Conservation (phyloP, 75 land plant species). For the Cupressus sempervirens region DNA sequence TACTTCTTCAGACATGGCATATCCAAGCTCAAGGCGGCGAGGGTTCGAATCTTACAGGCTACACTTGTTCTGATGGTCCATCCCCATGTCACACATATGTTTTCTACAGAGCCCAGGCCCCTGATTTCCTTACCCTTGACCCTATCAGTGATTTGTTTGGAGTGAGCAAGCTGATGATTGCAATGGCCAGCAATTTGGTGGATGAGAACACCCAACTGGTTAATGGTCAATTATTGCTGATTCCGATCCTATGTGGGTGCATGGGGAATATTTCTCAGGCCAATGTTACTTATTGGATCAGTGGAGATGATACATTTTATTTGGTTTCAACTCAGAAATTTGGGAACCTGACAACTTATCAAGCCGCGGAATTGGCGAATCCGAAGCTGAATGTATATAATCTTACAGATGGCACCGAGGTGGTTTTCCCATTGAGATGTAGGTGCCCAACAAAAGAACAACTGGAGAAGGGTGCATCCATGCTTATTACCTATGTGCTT, state of each 20-base stretch:
- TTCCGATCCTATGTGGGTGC: conserved; percentile 65
- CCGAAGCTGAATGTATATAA: conserved; percentile 25
- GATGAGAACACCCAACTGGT: conserved; percentile 19
- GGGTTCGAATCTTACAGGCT: background rate
- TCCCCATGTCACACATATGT: conserved; percentile 30
- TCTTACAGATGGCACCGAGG: conserved; percentile 26
- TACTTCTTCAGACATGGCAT: conserved; percentile 1
- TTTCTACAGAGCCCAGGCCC: conserved; percentile 23
- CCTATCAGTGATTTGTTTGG: conserved; percentile 46
- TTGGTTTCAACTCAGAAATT: conserved; percentile 31
- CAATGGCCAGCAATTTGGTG: conserved; percentile 27
- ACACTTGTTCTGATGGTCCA: background rate
- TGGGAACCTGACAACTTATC: conserved; percentile 50
- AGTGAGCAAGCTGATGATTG: conserved; percentile 18
- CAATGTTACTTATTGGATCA: conserved; percentile 42
- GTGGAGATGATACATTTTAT: conserved; percentile 52
- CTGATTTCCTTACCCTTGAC: conserved; percentile 18
- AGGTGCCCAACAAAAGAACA: conserved; percentile 47
- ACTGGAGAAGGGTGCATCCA: conserved; percentile 20
- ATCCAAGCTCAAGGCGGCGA: background rate
- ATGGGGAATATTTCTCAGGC: conserved; percentile 34
- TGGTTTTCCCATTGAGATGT: conserved; percentile 45
- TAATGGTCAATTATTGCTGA: conserved; percentile 33
- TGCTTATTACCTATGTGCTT: conserved; percentile 48
- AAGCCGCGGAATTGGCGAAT: conserved; percentile 38